A percentile compares a stretch with the other conserved stretches of the same genome.
Evolutionary conservation across 768 basidiomycete genomes (phyloP).

Genomic region (Trametes elegans): DNA sequence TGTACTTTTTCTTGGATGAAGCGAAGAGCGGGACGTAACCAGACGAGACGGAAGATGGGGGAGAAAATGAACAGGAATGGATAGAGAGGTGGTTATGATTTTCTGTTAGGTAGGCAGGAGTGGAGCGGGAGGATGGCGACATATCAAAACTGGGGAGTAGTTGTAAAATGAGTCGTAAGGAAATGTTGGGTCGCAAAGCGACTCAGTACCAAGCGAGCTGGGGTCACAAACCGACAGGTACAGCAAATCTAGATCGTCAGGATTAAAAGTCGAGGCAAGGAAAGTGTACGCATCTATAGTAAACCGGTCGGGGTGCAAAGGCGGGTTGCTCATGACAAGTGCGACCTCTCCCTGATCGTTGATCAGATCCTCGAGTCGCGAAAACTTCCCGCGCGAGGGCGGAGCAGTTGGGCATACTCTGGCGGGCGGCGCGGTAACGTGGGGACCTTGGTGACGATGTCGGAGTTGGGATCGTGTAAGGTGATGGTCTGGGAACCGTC

Average conservation of each 20-base stretch:
- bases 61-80: too few relatives aligned
- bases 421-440: neutral
- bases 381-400: slow-evolving; percentile 2
- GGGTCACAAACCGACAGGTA: slow-evolving; percentile 8
- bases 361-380: slow-evolving; percentile 16
- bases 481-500: slow-evolving; percentile 6
- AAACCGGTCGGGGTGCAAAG: neutral
- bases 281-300: slow-evolving; percentile 3
- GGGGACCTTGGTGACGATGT: neutral
- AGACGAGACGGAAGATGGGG: too few relatives aligned
- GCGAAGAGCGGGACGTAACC: too few relatives aligned
- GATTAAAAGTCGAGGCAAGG: neutral
- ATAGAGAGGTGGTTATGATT: neutral
- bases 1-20: too few relatives aligned
- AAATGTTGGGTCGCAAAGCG: slow-evolving; percentile 5
- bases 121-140: neutral
- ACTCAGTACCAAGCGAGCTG: neutral
- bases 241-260: neutral
- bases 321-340: neutral
- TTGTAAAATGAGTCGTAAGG: neutral
- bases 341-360: slow-evolving; percentile 15
- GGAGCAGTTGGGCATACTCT: too few relatives aligned
- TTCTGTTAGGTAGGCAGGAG: neutral
- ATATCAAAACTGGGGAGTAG: neutral
- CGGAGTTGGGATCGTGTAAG: slow-evolving; percentile 6